Base-by-base conservation (phyloP, 495 filamentous ascomycete species). In the Glonium stellatum region DNA sequence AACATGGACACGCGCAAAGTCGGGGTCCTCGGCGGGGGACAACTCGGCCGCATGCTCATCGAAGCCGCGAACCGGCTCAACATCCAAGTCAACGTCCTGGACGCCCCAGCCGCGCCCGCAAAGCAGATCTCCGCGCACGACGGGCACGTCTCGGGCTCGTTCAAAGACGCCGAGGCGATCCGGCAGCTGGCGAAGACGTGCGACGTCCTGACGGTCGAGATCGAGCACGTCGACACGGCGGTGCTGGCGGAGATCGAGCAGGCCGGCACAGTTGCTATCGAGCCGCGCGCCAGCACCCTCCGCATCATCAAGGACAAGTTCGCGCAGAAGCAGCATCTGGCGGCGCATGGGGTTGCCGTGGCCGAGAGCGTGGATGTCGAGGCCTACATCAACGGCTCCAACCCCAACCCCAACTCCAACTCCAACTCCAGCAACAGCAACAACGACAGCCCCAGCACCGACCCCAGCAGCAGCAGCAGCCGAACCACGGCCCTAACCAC, bases 301-400 rank as follows among this genome's bases (percentile, higher is more conserved):
- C 84, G 89, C 21, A 86, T 84, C 25, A 97, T 98, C 61, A 95
- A 98, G 78, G 92, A 98, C 78, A 98, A 98, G 75, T 97, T 83
- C 72, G 76, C 83, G 69, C 93, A 98, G 75, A 97, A 98, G 74
- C 80, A 87, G 66, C 85, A 93, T 67, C 78, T 97, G 59, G 74
- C 73, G 36, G 71, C 79, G 47, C 80, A 82, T 65, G 78, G 77
- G 1, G 84, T 97, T 5, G 80, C 84, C n/a, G 86, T 87, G 61
- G 86, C 87, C 0, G 76, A 75, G 72, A 81, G 54, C 63, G 75
- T 79, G 62, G 84, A 85, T 58, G 75, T 96, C n/a, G n/a, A n/a
- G n/a, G n/a, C n/a, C n/a, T n/a, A n/a, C n/a, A n/a, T n/a, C n/a
- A n/a, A n/a, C n/a, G n/a, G n/a, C n/a, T n/a, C n/a, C n/a, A n/a